Percentiles rank a stretch among this genome's conserved stretches.
Evolutionary conservation across 192 early-diverging fungal species (phyloP).

Genomic region (Paraglomus occultum): DNA sequence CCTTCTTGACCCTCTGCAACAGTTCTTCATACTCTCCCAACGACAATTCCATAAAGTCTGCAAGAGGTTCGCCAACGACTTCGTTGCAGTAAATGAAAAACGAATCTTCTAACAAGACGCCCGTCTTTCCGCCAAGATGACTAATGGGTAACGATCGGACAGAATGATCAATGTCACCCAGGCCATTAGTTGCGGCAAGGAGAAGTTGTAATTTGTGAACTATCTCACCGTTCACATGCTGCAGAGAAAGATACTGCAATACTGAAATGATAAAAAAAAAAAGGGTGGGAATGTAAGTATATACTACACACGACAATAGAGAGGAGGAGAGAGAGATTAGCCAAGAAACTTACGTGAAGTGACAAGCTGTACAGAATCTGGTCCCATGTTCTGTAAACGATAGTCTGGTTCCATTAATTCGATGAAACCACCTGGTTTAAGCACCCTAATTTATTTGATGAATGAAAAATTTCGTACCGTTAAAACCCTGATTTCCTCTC

Average conservation of each 20-base stretch:
- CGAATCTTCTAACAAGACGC: background rate
- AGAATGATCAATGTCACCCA: too few species aligned
- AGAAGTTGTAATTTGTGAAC: too few species aligned
- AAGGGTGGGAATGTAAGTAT: too few species aligned
- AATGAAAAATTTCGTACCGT: slow-evolving; percentile 14
- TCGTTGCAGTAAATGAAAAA: background rate
- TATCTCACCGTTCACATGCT: too few species aligned
- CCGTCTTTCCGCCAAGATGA: background rate
- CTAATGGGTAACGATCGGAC: background rate
- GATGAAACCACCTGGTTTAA: slow-evolving; percentile 43
- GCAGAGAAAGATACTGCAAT: background rate
- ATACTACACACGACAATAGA: background rate
- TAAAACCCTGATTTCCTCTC: background rate
- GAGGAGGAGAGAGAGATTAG: too few species aligned
- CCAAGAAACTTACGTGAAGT: background rate
- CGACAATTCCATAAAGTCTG: background rate
- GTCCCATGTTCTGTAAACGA: background rate
- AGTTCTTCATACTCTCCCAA: background rate
- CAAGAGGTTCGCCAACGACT: background rate
- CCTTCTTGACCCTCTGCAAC: background rate
- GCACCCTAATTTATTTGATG: slow-evolving; percentile 31
- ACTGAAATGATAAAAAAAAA: background rate
- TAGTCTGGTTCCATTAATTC: slow-evolving; percentile 36
- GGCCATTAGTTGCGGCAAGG: too few species aligned
- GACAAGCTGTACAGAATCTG: background rate